These are phyloP conservation scores for Ascodesmis nigricans DNA, from an alignment of 495 filamentous ascomycete species.

Conservation along the genomic window DNA sequence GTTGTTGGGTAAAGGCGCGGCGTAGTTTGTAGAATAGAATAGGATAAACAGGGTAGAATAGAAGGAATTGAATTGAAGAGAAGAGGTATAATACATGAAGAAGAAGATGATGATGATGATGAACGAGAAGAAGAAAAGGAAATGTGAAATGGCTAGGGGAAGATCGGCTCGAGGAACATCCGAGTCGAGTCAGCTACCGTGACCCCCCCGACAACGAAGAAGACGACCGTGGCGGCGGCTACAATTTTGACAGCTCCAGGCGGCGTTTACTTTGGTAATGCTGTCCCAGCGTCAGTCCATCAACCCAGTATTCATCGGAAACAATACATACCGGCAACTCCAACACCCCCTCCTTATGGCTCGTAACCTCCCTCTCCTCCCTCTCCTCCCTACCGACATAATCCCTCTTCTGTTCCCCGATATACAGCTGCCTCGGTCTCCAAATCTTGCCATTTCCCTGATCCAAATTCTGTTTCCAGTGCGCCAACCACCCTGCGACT, in stretches of 20 bases:
- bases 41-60: too few species aligned
- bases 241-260: slow-evolving; percentile 7
- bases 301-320: too few species aligned
- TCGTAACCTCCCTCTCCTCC: slow-evolving; percentile 16
- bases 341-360: slow-evolving; percentile 17
- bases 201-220: slow-evolving; percentile 1
- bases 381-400: slow-evolving; percentile 21
- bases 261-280: slow-evolving; percentile 9
- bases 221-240: not conserved
- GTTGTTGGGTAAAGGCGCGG: too few species aligned
- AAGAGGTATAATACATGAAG: too few species aligned
- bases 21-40: too few species aligned
- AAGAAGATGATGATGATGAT: too few species aligned
- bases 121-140: too few species aligned
- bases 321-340: slow-evolving; percentile 9
- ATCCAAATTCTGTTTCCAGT: slow-evolving; percentile 25
- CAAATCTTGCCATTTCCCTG: slow-evolving; percentile 23
- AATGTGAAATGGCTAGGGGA: too few species aligned
- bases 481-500: slow-evolving; percentile 25
- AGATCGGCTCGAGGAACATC: too few species aligned
- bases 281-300: too few species aligned
- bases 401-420: slow-evolving; percentile 21
- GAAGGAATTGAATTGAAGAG: too few species aligned
- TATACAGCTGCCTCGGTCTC: slow-evolving; percentile 24
- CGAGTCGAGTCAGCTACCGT: too few species aligned